These are phyloP conservation scores for Lactifluus volemus DNA, from an alignment of 768 basidiomycete species.

Conservation along the genomic window DNA sequence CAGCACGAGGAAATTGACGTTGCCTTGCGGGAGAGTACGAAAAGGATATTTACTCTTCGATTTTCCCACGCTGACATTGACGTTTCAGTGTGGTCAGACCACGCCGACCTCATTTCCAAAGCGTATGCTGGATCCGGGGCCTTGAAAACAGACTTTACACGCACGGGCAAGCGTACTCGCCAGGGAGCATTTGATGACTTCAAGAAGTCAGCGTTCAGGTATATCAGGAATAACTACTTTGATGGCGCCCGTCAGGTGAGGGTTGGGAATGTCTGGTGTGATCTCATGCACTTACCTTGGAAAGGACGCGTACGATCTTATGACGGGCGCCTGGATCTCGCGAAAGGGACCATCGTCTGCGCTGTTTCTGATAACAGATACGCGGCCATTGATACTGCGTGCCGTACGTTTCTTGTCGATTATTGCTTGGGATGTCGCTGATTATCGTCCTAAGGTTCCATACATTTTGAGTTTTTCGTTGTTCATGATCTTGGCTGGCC, in stretches of 20 bases:
- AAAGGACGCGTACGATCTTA: conserved; percentile 88
- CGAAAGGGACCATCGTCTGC: conserved; percentile 61
- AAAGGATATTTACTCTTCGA: not conserved
- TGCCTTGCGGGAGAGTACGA: conserved; percentile 83
- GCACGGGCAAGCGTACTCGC: conserved; percentile 82
- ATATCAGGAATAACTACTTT: conserved; percentile 93
- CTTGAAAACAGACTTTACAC: conserved; percentile 92
- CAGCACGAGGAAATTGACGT: conserved; percentile 71
- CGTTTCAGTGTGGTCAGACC: conserved; percentile 88
- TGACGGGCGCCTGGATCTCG: conserved; percentile 90
- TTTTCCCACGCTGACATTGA: conserved; percentile 5
- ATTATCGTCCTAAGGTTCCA: conserved; percentile 53
- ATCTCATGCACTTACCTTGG: conserved; percentile 1
- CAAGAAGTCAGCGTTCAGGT: conserved; percentile 73
- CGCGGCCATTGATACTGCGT: conserved; percentile 73
- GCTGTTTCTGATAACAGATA: conserved; percentile 65
- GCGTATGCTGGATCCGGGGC: conserved; percentile 96
- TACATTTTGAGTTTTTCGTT: conserved; percentile 70
- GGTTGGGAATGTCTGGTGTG: not conserved
- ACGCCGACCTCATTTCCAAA: conserved; percentile 81
- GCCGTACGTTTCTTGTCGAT: conserved; percentile 47
- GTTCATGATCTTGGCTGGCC: conserved; percentile 81
- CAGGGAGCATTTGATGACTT: conserved; percentile 80
- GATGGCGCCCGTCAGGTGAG: conserved; percentile 84
- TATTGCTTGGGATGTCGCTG: not conserved